These are phyloP conservation scores for Schizochytrium sp. DNA, from an alignment of 108 stramenopile genomes.

Conservation along the genomic window DNA sequence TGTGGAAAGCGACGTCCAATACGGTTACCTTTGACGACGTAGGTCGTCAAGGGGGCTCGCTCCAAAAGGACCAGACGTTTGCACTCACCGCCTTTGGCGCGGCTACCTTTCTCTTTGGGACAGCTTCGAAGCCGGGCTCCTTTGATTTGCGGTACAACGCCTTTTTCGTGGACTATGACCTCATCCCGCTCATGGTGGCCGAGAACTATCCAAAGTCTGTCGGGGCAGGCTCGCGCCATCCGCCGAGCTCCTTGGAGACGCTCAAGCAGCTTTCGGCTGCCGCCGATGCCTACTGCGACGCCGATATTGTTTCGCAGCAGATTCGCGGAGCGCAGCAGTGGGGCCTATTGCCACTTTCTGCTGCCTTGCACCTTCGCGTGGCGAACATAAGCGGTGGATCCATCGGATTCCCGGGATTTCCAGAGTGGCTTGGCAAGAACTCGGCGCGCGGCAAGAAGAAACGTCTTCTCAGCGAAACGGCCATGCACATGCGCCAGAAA, in stretches of 20 bases:
- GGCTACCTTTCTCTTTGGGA: constrained; percentile 50
- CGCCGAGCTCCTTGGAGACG: constrained; percentile 23
- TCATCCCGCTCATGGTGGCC: constrained; percentile 81
- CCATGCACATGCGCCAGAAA: constrained; percentile 72
- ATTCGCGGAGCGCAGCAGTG: constrained; percentile 84
- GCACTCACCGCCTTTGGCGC: constrained; percentile 84
- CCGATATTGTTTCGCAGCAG: constrained; percentile 62
- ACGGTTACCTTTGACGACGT: constrained; percentile 67
- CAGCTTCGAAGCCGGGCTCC: constrained; percentile 32
- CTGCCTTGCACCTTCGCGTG: constrained; percentile 73
- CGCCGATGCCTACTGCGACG: constrained; percentile 73
- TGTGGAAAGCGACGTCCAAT: constrained; percentile 64
- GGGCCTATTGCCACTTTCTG: constrained; percentile 71
- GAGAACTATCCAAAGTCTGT: constrained; percentile 81
- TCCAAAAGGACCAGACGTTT: constrained; percentile 77
- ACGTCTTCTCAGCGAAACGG: constrained; percentile 69
- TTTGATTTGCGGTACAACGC: constrained; percentile 74
- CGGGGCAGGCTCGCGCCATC: neutral
- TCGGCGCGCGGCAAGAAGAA: constrained; percentile 65
- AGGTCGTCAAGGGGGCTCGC: constrained; percentile 55
- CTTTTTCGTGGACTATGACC: constrained; percentile 88
- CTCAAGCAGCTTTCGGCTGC: constrained; percentile 64
- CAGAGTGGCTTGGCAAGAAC: constrained; percentile 90
- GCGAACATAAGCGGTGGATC: constrained; percentile 70
- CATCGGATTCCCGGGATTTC: constrained; percentile 77